Evolutionary conservation across 208 protist genomes (phyloP), one percentile per base, ranked within the genome.

Genomic region (Trypanosoma platydactyli): DNA sequence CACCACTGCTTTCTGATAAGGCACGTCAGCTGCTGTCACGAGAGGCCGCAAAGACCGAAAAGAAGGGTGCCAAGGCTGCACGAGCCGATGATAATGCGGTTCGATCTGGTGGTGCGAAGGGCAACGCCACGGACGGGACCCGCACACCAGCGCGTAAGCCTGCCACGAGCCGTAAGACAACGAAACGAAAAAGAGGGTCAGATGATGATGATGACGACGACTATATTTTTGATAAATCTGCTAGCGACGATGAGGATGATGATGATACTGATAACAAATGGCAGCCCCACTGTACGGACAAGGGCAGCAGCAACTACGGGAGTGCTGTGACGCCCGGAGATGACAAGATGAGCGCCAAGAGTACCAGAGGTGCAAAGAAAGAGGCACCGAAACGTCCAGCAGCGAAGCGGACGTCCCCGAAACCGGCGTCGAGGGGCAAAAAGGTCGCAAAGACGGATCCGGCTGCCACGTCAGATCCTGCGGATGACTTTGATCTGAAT

Each of bases 1-100:
- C 92, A 51, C 91, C 91, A 1, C 73, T 94, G 16, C 73, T 97
- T 15, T 94, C 88, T 5, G 91, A 97, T 61, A 94, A 91, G 79
- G 87, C 85, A 25, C 85, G 81, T 30, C 38, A 73, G 44, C 64
- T 76, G 20, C 77, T 96, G 9, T 49, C 72, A 63, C 91, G 90
- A 56, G 91, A 94, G 50, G 61, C 67, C n/a, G 79, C 80, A 5
- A 91, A 90, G 78, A 49, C 61, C 6, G 50, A 73, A 24, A 86
- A 85, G 64, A 56, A 64, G n/a, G 64, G 18, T 22, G 64, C 60
- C 33, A 45, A 22, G 3, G 61, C 49, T 33, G 16, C 38, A 35
- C 16, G 29, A 18, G 40, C 53, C 30, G 45, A 40, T 41, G 30
- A 54, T 50, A 20, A 68, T 55, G 52, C 35, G 15, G 45, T 13